phyloP scores from a whole-genome alignment of 2,329 filamentous ascomycete species.

The Colletotrichum godetiae region DNA sequence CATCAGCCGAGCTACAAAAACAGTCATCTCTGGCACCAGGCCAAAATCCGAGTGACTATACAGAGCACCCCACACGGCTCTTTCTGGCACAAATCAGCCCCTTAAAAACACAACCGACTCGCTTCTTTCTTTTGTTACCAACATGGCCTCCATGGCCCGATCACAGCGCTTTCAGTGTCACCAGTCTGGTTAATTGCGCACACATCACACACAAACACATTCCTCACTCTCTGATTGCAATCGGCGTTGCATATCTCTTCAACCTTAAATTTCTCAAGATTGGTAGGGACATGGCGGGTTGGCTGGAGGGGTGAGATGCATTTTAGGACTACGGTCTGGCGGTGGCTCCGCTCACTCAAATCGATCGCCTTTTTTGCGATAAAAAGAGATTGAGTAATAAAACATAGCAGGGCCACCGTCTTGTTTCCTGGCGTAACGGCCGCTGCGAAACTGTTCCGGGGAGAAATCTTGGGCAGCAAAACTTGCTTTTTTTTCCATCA shows the following conservation, averaged over 20 bases:
- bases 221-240: slow-evolving; percentile 26
- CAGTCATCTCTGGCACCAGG: not conserved
- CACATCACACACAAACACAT: slow-evolving; percentile 18
- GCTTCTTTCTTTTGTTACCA: slow-evolving; percentile 27
- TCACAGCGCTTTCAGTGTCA: slow-evolving; percentile 22
- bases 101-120: slow-evolving; percentile 23
- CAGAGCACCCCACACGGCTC: slow-evolving; percentile 17
- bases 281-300: slow-evolving; percentile 32
- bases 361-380: not conserved
- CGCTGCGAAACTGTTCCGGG: slow-evolving; percentile 18
- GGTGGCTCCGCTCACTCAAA: slow-evolving; percentile 4
- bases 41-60: slow-evolving; percentile 14
- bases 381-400: not conserved
- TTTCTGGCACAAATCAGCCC: slow-evolving; percentile 9
- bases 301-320: slow-evolving; percentile 35
- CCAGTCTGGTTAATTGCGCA: slow-evolving; percentile 19
- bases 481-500: slow-evolving; percentile 32
- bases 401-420: slow-evolving; percentile 10
- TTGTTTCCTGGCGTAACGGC: slow-evolving; percentile 35
- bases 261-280: slow-evolving; percentile 34
- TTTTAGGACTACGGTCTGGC: slow-evolving; percentile 32
- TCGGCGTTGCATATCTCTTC: slow-evolving; percentile 31
- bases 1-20: slow-evolving; percentile 24
- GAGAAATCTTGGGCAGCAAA: slow-evolving; percentile 23
- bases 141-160: slow-evolving; percentile 20